Percentiles rank a stretch among this genome's conserved stretches.
phyloP scores from a whole-genome alignment of 345 rosid genomes.

The Rubroshorea leprosula region DNA sequence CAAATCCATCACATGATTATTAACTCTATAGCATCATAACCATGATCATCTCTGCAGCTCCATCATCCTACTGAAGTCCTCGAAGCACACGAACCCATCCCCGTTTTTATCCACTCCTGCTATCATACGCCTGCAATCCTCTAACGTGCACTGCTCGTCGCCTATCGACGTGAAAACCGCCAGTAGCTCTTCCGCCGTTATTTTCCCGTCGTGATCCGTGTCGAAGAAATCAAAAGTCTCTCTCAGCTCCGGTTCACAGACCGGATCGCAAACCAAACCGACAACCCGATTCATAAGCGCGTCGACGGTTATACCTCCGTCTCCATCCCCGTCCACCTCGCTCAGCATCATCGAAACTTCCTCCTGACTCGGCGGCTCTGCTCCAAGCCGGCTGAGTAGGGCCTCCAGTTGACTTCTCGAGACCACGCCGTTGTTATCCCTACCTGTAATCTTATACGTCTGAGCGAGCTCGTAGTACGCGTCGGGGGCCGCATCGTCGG shows the following conservation, averaged over 20 bases:
- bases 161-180: conserved; percentile 51
- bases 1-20: neutral
- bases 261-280: conserved; percentile 29
- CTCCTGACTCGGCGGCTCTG: conserved; percentile 46
- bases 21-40: neutral
- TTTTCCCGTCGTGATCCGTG: conserved; percentile 79
- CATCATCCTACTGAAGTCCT: conserved; percentile 83
- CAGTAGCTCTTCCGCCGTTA: conserved; percentile 73
- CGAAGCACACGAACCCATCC: conserved; percentile 89
- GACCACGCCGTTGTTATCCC: conserved; percentile 49
- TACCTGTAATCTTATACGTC: conserved; percentile 28
- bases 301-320: conserved; percentile 51
- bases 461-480: conserved; percentile 31
- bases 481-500: conserved; percentile 26
- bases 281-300: conserved; percentile 38
- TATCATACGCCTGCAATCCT: conserved; percentile 90
- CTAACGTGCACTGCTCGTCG: conserved; percentile 70
- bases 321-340: conserved; percentile 50
- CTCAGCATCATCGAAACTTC: conserved; percentile 59
- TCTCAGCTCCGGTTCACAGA: conserved; percentile 53
- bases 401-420: conserved; percentile 56
- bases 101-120: conserved; percentile 61
- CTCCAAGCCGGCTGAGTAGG: conserved; percentile 46
- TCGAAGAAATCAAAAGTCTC: conserved; percentile 77
- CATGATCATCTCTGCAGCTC: conserved; percentile 29